Evolutionary conservation across 2,329 filamentous ascomycete genomes (phyloP).

Genomic region (Septoria petroselini): DNA sequence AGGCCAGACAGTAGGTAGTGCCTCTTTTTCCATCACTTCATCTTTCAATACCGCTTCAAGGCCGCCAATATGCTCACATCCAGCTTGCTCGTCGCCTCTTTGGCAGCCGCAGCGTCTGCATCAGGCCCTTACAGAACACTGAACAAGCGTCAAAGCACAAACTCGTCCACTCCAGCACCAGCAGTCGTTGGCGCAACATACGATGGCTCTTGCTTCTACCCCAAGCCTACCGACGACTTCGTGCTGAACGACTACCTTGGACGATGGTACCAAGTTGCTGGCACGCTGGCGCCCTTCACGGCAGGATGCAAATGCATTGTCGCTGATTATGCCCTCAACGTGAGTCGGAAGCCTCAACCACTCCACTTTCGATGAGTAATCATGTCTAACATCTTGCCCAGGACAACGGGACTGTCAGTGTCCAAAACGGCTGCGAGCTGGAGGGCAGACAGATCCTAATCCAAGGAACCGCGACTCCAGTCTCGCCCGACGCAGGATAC

Average conservation of each 20-base stretch:
- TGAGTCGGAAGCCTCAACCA: neutral
- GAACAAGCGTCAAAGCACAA: slow-evolving; percentile 3
- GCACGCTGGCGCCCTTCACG: slow-evolving; percentile 23
- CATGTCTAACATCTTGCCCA: neutral
- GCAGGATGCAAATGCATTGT: slow-evolving; percentile 25
- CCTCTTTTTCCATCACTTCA: too few species aligned
- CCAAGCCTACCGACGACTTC: slow-evolving; percentile 23
- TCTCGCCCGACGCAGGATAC: slow-evolving; percentile 19
- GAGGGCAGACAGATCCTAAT: slow-evolving; percentile 19
- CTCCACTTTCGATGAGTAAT: too few species aligned
- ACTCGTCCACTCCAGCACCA: slow-evolving; percentile 5
- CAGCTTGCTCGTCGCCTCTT: neutral
- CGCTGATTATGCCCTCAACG: slow-evolving; percentile 24
- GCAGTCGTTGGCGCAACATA: slow-evolving; percentile 17
- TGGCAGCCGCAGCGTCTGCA: slow-evolving; percentile 3
- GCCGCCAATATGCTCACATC: slow-evolving; percentile 1
- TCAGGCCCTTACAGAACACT: neutral
- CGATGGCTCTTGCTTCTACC: slow-evolving; percentile 28
- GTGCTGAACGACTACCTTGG: slow-evolving; percentile 24
- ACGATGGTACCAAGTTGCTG: slow-evolving; percentile 28
- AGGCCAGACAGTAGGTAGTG: too few species aligned
- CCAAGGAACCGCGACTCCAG: slow-evolving; percentile 23
- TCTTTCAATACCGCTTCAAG: too few species aligned
- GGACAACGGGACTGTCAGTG: slow-evolving; percentile 27
- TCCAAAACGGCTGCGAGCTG: slow-evolving; percentile 24